Evolutionary conservation across 345 rosid species (phyloP).

Genomic region (Gossypium ekmanianum): DNA sequence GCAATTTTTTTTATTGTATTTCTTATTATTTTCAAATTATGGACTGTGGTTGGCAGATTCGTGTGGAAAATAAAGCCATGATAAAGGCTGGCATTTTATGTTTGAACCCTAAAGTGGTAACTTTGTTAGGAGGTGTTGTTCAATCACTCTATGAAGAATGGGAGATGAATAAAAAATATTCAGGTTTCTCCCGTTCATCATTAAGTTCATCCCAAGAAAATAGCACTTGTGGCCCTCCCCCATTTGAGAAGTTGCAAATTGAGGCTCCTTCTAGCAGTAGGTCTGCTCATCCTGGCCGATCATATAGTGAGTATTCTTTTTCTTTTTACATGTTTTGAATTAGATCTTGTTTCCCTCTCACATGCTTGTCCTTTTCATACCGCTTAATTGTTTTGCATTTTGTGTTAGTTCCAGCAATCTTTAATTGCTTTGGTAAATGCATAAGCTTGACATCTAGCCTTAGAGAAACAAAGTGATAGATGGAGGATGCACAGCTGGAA

Average conservation of each 20-base stretch:
- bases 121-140: conserved; percentile 75
- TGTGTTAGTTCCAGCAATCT: not conserved
- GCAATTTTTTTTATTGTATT: not conserved
- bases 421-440: not conserved
- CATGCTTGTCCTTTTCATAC: not conserved
- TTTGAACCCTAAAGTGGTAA: conserved; percentile 57
- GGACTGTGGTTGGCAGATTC: conserved; percentile 47
- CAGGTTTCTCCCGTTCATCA: conserved; percentile 53
- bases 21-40: conserved; percentile 7
- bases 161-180: conserved; percentile 77
- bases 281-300: conserved; percentile 29
- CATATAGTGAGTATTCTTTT: conserved; percentile 24
- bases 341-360: not conserved
- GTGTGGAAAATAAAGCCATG: conserved; percentile 66
- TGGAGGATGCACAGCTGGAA: not conserved
- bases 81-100: conserved; percentile 62
- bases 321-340: not conserved
- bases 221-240: conserved; percentile 64
- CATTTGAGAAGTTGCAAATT: conserved; percentile 81
- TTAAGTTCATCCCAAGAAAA: conserved; percentile 42
- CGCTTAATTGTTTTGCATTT: not conserved
- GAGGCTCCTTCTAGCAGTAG: conserved; percentile 30
- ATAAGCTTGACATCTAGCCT: not conserved
- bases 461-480: not conserved
- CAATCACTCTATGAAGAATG: conserved; percentile 81